Conservation (phyloP, 306 rosid genomes). For the Canavalia gladiata region DNA sequence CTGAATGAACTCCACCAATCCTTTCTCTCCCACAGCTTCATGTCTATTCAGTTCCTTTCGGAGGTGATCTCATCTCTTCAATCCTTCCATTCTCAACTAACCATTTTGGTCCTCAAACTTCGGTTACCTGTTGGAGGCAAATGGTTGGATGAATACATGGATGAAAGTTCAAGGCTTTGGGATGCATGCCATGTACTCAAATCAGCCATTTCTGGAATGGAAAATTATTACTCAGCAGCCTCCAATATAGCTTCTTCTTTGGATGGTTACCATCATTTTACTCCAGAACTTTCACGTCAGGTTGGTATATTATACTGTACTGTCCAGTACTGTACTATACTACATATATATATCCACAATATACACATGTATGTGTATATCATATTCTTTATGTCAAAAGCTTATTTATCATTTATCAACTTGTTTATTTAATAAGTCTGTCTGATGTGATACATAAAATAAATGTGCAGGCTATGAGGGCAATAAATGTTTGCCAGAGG, state of each 20-base stretch:
- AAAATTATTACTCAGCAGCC: conserved; percentile 55
- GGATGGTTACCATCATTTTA: conserved; percentile 61
- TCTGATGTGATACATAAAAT: neutral
- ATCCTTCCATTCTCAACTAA: conserved; percentile 77
- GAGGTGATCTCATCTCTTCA: conserved; percentile 71
- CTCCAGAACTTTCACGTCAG: conserved; percentile 68
- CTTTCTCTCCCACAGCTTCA: conserved; percentile 62
- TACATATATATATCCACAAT: neutral
- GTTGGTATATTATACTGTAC: conserved; percentile 41
- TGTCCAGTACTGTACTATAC: no score
- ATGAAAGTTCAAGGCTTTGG: conserved; percentile 85
- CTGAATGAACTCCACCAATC: conserved; percentile 70
- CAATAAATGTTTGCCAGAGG: conserved; percentile 72
- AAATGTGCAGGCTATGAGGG: conserved; percentile 59
- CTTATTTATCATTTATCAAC: neutral
- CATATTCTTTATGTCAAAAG: conserved; percentile 1
- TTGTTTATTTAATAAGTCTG: conserved; percentile 17
- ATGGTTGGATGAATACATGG: conserved; percentile 96
- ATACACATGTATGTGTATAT: neutral
- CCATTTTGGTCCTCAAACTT: conserved; percentile 71
- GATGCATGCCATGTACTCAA: conserved; percentile 84
- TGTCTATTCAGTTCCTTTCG: conserved; percentile 83
- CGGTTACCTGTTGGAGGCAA: conserved; percentile 82
- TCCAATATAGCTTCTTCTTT: conserved; percentile 62
- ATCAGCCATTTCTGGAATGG: conserved; percentile 72